phyloP scores from a whole-genome alignment of 192 early-diverging fungal species.

The Podila verticillata region DNA sequence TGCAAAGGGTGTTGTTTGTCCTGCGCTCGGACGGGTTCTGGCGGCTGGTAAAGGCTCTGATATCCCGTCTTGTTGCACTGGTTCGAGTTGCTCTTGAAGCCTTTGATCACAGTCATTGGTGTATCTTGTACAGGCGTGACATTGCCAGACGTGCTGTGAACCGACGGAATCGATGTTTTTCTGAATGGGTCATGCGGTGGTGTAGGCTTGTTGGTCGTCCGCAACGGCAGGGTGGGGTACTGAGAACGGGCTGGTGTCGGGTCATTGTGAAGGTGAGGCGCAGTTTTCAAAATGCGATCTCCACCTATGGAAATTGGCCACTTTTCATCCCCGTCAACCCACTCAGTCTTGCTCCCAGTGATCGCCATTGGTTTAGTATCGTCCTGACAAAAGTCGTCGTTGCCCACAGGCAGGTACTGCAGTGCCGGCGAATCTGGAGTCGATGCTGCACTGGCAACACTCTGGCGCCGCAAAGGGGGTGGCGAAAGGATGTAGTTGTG shows the following conservation, averaged over 20 bases:
- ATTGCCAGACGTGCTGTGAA: not conserved
- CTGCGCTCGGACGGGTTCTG: slow-evolving; percentile 6
- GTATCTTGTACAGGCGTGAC: not conserved
- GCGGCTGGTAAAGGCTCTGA: slow-evolving; percentile 27
- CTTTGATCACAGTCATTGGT: not conserved
- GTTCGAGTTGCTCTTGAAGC: not conserved
- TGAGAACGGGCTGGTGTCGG: not conserved
- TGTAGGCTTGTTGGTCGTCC: slow-evolving; percentile 34
- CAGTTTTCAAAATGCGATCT: slow-evolving; percentile 10
- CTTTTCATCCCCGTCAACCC: not conserved
- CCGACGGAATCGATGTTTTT: slow-evolving; percentile 15
- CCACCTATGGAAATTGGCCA: not conserved
- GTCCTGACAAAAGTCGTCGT: not conserved
- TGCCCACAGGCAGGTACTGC: slow-evolving; percentile 21
- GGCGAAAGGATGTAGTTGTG: slow-evolving; percentile 3
- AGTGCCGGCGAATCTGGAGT: slow-evolving; percentile 21
- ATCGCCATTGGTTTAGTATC: not conserved
- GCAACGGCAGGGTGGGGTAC: slow-evolving; percentile 8
- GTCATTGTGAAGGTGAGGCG: not conserved
- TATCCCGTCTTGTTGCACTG: not conserved
- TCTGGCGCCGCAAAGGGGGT: not conserved
- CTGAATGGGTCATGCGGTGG: slow-evolving; percentile 42
- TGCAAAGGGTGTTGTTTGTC: slow-evolving; percentile 3
- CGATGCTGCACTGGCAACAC: not conserved
- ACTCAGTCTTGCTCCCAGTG: not conserved